Base-by-base conservation (phyloP, 1,139 yeast genomes). In the Kazachstania sp. region DNA sequence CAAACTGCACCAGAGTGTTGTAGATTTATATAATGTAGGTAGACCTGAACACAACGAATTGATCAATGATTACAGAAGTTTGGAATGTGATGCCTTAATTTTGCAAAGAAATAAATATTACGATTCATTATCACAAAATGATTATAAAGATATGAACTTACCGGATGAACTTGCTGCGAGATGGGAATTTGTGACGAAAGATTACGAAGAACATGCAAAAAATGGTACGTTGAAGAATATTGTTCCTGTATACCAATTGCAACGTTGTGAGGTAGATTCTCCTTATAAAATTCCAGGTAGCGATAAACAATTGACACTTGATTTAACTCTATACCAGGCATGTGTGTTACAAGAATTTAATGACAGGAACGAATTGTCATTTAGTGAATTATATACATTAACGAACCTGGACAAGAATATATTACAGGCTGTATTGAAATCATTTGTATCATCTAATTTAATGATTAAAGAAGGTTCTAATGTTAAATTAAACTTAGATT, bases 251-350 rank as follows among this genome's bases (percentile, higher is more conserved):
- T 56, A 55, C 40, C 39, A 52, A 19, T 48, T 61, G 11, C 66
- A 63, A 35, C 60, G 57, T 44, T 55, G 64, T 44, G 65, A 62
- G 36, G 58, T 63, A 3, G 48, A 49, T 23, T 52, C 65, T 4
- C 59, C 55, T 1, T 61, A 49, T 44, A 41, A 8, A 9, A 29
- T 55, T 16, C 45, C 47, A 1, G 45, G 50, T 28, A 54, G 53
- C 2, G 35, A 44, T 4, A 30, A 13, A 28, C 16, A 35, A 2
- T 44, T 62, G 16, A 39, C 40, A 5, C 48, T 63, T 15, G 60
- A 60, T 35, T 43, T 63, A 15, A 60, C 60, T 0, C 37, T 62
- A 16, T 51, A 51, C 29, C 67, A 63, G 45, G 54, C 64, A 1
- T 52, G 58, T 41, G 55, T 61, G 1, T 46, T 63, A 16, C 46